Conservation (phyloP, 345 rosid genomes). For the Hypericum perforatum region DNA sequence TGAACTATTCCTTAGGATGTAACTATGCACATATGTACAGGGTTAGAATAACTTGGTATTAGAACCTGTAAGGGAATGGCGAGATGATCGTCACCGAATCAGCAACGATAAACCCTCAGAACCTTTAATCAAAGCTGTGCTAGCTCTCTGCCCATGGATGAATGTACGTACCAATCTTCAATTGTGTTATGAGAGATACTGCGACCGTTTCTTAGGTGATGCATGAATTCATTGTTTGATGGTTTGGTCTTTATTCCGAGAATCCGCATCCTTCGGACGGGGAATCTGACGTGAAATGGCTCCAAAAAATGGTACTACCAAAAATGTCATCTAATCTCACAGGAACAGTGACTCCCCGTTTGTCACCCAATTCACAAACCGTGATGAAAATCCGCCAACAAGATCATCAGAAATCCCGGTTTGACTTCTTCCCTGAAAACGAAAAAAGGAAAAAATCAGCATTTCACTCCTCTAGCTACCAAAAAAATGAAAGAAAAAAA, state of each 20-base stretch:
- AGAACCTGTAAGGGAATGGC: not conserved
- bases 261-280: slow-evolving; percentile 54
- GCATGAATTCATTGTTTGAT: slow-evolving; percentile 11
- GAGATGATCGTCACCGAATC: slow-evolving; percentile 13
- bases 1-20: not conserved
- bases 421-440: slow-evolving; percentile 35
- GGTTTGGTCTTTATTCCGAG: slow-evolving; percentile 5
- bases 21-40: slow-evolving; percentile 23
- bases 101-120: slow-evolving; percentile 7
- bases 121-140: slow-evolving; percentile 5
- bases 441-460: not conserved
- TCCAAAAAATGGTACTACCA: slow-evolving; percentile 8
- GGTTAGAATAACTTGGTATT: not conserved
- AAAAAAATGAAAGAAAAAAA: too few relatives aligned
- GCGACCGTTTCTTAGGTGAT: not conserved
- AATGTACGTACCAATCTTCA: too few relatives aligned
- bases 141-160: not conserved
- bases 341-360: slow-evolving; percentile 38
- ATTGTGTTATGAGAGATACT: too few relatives aligned
- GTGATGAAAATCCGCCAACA: slow-evolving; percentile 29
- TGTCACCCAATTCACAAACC: slow-evolving; percentile 59
- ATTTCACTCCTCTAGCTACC: too few relatives aligned
- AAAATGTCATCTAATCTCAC: slow-evolving; percentile 11
- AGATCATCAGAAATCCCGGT: slow-evolving; percentile 10
- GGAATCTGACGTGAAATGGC: slow-evolving; percentile 12